These are phyloP conservation scores for Hanseniaspora vineae DNA, from an alignment of 805 yeast genomes.

Conservation along the genomic window DNA sequence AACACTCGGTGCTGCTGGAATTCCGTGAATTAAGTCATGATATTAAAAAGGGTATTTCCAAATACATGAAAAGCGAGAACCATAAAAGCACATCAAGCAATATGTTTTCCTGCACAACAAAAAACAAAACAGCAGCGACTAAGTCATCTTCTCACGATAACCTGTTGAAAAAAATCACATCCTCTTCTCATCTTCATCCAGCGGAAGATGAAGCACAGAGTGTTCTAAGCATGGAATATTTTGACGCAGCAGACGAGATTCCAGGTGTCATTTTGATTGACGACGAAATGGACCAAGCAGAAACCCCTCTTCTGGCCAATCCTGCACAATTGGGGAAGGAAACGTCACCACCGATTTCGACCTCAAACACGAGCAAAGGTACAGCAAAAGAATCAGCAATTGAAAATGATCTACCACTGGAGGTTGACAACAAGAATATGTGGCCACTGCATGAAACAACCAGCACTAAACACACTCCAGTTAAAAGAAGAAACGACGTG, in stretches of 20 bases:
- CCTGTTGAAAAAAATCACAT: no score
- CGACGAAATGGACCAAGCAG: slow-evolving; percentile 18
- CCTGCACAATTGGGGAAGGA: not conserved
- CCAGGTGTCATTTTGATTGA: slow-evolving; percentile 46
- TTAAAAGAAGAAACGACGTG: slow-evolving; percentile 46
- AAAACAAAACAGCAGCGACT: no score
- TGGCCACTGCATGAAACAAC: slow-evolving; percentile 49
- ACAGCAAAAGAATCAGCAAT: slow-evolving; percentile 1
- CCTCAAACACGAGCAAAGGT: not conserved
- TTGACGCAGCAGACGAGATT: slow-evolving; percentile 54
- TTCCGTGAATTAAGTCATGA: no score
- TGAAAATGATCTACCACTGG: slow-evolving; percentile 3
- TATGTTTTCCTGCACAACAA: no score
- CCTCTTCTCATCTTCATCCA: no score
- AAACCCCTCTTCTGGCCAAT: not conserved
- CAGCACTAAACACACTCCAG: slow-evolving; percentile 14
- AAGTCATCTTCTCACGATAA: no score
- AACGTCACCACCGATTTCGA: no score
- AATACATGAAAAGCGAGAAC: no score
- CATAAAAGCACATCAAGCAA: no score
- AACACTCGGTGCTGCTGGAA: no score
- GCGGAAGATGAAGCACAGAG: slow-evolving; percentile 1
- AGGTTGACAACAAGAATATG: slow-evolving; percentile 24
- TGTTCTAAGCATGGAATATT: slow-evolving; percentile 35
- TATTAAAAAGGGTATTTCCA: no score